Percentiles rank a stretch among this genome's conserved stretches.
Evolutionary conservation across 2,329 filamentous ascomycete species (phyloP).

Genomic region (Blastomyces gilchristii): DNA sequence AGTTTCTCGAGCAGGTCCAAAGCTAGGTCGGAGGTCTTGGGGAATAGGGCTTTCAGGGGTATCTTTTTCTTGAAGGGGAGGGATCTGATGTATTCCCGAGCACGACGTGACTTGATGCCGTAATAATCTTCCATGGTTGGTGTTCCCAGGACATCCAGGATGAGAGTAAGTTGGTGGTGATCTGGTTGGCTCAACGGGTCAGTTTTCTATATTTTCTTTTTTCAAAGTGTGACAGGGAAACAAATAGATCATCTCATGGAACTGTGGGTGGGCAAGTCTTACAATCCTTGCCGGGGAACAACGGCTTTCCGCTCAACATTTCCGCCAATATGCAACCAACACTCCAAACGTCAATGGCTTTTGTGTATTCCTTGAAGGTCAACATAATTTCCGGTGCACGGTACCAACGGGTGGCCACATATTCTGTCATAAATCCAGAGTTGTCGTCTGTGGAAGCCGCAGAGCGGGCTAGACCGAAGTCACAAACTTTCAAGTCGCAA

Average conservation of each 20-base stretch:
- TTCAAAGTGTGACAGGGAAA: neutral
- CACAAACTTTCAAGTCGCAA: constrained; percentile 97
- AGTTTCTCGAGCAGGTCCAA: constrained; percentile 91
- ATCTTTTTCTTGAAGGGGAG: constrained; percentile 99
- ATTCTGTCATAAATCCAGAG: constrained; percentile 99
- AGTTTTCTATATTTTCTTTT: neutral
- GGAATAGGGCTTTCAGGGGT: constrained; percentile 91
- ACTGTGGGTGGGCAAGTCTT: constrained; percentile 32
- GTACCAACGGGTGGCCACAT: constrained; percentile 98
- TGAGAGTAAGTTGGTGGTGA: constrained; percentile 94
- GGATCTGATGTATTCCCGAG: constrained; percentile 94
- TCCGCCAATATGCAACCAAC: constrained; percentile 96
- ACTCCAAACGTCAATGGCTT: constrained; percentile 98
- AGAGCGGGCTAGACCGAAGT: constrained; percentile 91
- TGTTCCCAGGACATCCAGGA: constrained; percentile 92
- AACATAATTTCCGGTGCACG: constrained; percentile 99
- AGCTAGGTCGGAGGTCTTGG: constrained; percentile 95
- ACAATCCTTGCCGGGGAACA: constrained; percentile 99
- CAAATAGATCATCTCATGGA: neutral
- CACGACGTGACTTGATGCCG: constrained; percentile 95
- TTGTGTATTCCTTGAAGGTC: constrained; percentile 99
- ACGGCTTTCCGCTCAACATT: constrained; percentile 95
- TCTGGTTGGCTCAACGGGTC: constrained; percentile 45
- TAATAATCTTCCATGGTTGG: constrained; percentile 99
- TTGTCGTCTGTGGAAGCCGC: constrained; percentile 97